These are phyloP conservation scores for Kuraishia piskuri DNA, from an alignment of 805 yeast species.

Conservation along the genomic window DNA sequence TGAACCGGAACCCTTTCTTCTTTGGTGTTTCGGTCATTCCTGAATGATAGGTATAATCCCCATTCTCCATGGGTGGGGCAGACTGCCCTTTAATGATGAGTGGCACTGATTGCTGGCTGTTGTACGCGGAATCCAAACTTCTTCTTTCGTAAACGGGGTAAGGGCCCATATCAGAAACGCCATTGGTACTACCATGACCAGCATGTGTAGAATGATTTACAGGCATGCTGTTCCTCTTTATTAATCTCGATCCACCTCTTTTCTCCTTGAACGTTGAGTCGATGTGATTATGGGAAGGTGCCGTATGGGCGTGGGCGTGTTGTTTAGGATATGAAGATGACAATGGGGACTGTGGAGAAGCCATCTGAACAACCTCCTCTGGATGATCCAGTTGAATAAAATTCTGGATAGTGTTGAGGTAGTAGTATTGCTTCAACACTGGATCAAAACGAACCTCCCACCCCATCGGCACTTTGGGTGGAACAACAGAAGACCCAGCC, in stretches of 20 bases:
- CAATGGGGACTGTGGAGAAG: background rate
- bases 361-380: slow-evolving; percentile 25
- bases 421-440: slow-evolving; percentile 29
- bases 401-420: slow-evolving; percentile 25
- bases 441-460: slow-evolving; percentile 30
- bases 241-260: background rate
- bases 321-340: slow-evolving; percentile 2
- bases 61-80: background rate
- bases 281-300: background rate
- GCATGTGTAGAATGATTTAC: background rate
- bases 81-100: background rate
- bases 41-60: background rate
- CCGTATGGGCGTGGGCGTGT: background rate
- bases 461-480: slow-evolving; percentile 15
- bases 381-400: slow-evolving; percentile 36
- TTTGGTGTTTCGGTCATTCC: background rate
- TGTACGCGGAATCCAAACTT: background rate
- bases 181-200: background rate
- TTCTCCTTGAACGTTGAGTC: background rate
- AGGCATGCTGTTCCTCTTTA: background rate
- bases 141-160: background rate
- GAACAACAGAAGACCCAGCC: background rate
- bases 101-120: background rate
- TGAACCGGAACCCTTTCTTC: background rate
- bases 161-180: background rate